Conservation (phyloP, 306 rosid genomes). For the Gillenia trifoliata region DNA sequence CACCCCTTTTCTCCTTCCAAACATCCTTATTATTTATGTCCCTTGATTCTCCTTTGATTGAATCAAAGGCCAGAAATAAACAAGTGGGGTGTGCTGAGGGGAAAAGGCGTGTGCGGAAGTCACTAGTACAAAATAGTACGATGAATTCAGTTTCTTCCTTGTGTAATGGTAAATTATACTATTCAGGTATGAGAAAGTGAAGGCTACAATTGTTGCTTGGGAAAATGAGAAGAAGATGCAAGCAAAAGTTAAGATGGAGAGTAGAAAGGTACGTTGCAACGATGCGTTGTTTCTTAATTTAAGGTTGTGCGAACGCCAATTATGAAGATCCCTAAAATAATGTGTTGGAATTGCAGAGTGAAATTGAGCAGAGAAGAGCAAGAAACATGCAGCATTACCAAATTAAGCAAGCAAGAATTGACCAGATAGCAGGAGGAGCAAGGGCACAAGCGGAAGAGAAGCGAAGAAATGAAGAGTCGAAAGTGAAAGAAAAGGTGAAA, state of each 20-base stretch:
- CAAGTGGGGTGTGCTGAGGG: no score
- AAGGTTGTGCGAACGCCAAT: slow-evolving; percentile 9
- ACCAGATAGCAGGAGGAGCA: slow-evolving; percentile 53
- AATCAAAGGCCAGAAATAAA: no score
- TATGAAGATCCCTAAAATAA: no score
- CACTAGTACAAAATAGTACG: background rate
- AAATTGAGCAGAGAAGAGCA: slow-evolving; percentile 45
- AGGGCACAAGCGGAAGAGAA: slow-evolving; percentile 47
- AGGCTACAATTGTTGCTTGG: slow-evolving; percentile 43
- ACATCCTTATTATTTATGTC: background rate
- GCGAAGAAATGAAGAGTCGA: slow-evolving; percentile 40
- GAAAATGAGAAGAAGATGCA: slow-evolving; percentile 55
- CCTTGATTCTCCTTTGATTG: background rate
- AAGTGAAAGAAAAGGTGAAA: slow-evolving; percentile 41
- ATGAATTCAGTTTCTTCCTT: background rate
- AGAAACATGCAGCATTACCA: slow-evolving; percentile 31
- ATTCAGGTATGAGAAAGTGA: slow-evolving; percentile 52
- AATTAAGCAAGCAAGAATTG: slow-evolving; percentile 47
- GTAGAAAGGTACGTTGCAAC: slow-evolving; percentile 32
- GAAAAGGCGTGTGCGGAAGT: background rate
- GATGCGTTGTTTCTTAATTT: background rate
- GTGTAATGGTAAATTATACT: background rate
- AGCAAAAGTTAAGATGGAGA: slow-evolving; percentile 47
- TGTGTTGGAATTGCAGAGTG: slow-evolving; percentile 30
- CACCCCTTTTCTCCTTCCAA: background rate